Base-by-base conservation (phyloP, 495 filamentous ascomycete species). In the Aspergillus incahuasiensis region DNA sequence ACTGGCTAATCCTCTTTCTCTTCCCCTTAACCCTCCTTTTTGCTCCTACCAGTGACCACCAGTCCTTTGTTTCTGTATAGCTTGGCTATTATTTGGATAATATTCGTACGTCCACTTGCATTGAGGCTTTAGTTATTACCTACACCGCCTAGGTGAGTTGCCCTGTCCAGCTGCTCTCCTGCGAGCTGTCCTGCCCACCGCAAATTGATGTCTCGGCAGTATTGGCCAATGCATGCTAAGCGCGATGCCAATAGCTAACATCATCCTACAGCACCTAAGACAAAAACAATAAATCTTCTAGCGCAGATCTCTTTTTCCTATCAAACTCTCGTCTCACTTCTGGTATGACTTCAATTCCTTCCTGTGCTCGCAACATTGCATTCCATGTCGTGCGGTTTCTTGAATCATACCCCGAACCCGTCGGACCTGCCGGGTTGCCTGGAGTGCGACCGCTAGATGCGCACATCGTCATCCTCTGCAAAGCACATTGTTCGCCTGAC, bases 211-310 rank as follows among this genome's bases (percentile, higher is more conserved):
- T 61, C 54, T 63, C 64, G 64, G 61, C 44, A 32, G 13, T 8
- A 48, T 48, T 48, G 15, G 16, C 45, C 64, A 57, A 70, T 73
- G 66, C 60, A 64, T 62, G 1, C 11, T 25, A 69, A 65, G 56
- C 68, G 56, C 46, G 56, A 48, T 30, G 44, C 47, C 52, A 52
- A 52, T 55, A 35, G 8, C 32, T 35, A 48, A 52, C 43, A 19
- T 30, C 55, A 61, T 66, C 47, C 21, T 24, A 40, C 34, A 43
- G 50, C 28, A 34, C 15, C 20, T 24, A 45, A 64, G 35, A 50
- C 34, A 50, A 40, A 40, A 40, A 40, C 35, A 40, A 40, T 40
- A 40, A 55, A 52, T 39, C 49, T 50, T 40, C 57, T 44, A 60
- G 60, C 48, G 62, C 66, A 58, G 66, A 68, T 67, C 63, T 61